These are phyloP conservation scores for Epichloe amarillans DNA, from an alignment of 2,329 filamentous ascomycete genomes.

Conservation along the genomic window DNA sequence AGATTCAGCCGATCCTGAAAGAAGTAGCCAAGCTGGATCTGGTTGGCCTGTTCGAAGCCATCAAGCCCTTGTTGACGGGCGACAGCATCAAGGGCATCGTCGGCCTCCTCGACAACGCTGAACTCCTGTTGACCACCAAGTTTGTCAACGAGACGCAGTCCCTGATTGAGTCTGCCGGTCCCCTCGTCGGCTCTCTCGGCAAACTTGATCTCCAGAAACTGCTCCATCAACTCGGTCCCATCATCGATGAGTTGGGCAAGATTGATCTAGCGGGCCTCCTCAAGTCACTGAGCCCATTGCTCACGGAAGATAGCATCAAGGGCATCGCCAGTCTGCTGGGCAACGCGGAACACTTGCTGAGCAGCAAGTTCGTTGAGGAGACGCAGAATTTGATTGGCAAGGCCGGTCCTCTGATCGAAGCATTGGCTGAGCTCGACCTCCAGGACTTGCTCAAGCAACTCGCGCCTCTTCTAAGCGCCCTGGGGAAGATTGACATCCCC, in stretches of 20 bases:
- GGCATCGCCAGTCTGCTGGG: constrained; percentile 20
- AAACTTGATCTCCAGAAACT: constrained; percentile 20
- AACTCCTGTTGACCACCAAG: constrained; percentile 17
- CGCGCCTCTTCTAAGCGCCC: constrained; percentile 10
- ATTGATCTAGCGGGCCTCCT: constrained; percentile 19
- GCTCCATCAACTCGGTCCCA: constrained; percentile 18
- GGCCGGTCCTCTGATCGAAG: constrained; percentile 17
- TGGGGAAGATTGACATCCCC: constrained; percentile 19
- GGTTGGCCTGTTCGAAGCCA: not conserved
- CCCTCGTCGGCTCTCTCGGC: constrained; percentile 19
- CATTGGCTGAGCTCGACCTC: constrained; percentile 5
- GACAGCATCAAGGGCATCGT: constrained; percentile 13
- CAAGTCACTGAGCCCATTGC: constrained; percentile 15
- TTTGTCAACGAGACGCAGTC: constrained; percentile 19
- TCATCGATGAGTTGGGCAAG: constrained; percentile 16
- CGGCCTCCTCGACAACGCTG: constrained; percentile 18
- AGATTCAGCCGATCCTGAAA: constrained; percentile 18
- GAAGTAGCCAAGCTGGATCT: constrained; percentile 5
- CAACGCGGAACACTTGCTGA: constrained; percentile 19
- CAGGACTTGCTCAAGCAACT: constrained; percentile 11
- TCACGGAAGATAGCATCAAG: constrained; percentile 18
- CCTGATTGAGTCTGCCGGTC: constrained; percentile 15
- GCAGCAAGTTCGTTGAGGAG: constrained; percentile 18
- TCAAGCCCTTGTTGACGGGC: constrained; percentile 10
- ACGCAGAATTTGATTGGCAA: constrained; percentile 19